Evolutionary conservation across 805 yeast genomes (phyloP), one percentile per base, ranked within the genome.

Genomic region (Saturnispora bothae): DNA sequence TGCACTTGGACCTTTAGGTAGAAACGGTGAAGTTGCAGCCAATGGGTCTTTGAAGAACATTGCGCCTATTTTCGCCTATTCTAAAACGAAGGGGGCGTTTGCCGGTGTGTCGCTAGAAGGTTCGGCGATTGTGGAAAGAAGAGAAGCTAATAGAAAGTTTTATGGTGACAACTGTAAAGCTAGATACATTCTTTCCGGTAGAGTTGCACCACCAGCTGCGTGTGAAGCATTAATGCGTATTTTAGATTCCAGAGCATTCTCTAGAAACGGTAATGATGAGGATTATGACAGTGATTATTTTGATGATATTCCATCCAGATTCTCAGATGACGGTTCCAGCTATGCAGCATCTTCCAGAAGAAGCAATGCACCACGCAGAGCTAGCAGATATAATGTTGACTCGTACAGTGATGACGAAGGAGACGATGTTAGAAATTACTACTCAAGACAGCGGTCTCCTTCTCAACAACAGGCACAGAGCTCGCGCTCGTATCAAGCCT

Each of bases 31-130:
- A 61, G 96, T 95, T 34, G 95, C 94, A 14, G 97, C 95, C 16
- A 73, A 94, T 20, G 97, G 96, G 1, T 84, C 96, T 4, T 60
- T 85, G 40, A 80, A 79, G 49, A 69, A 80, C 38, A 92, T 86
- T 4, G 83, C 96, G 4, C 94, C 97, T 5, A 79, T 89, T 14
- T 89, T 89, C 56, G 66, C 96, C 1, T 89, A 92, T 62, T 84
- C 96, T 10, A 89, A 92, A 60, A 86, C 96, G 3, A 89, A 92
- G 59, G 98, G 98, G 46, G 69, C 92, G 35, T 89, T 84, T 63
- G 98, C 98, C 0, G 98, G 98, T 54, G 94, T 89, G 15, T 89
- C 97, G 1, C 71, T 89, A 37, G 98, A 89, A 63, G 98, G 98
- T 22, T 86, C 96, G 1, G 95, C 89, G 13, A 75, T 92, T 42